Evolutionary conservation across 345 rosid species (phyloP).

Genomic region (Rhizophora mangle): DNA sequence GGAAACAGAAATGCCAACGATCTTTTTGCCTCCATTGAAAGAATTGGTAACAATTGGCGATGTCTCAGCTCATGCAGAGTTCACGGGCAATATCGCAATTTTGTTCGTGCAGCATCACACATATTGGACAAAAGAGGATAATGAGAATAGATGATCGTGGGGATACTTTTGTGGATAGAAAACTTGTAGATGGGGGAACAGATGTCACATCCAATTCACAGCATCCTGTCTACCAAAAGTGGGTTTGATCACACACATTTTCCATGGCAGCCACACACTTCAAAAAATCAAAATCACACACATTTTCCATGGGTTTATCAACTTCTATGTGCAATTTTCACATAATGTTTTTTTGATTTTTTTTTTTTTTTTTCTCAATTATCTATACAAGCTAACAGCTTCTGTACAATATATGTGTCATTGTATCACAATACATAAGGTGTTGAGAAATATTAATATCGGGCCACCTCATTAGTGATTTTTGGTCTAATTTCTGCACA

Average conservation of each 20-base stretch:
- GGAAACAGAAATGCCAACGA: too few relatives aligned
- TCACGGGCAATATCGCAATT: conserved; percentile 19
- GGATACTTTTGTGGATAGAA: too few relatives aligned
- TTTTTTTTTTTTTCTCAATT: not conserved
- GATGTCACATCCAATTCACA: too few relatives aligned
- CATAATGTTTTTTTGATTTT: not conserved
- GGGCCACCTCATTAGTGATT: conserved; percentile 10
- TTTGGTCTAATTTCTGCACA: conserved; percentile 15
- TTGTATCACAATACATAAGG: conserved; percentile 17
- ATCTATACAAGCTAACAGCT: conserved; percentile 16
- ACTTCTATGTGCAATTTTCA: conserved; percentile 1
- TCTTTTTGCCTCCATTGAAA: not conserved
- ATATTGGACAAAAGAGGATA: not conserved
- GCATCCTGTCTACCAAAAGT: too few relatives aligned
- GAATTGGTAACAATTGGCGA: conserved; percentile 17
- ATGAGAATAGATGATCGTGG: not conserved
- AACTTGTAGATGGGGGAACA: too few relatives aligned
- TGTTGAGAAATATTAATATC: conserved; percentile 8
- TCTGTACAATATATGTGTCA: conserved; percentile 23
- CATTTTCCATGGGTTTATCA: too few relatives aligned
- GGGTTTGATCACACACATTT: too few relatives aligned
- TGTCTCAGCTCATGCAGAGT: conserved; percentile 14
- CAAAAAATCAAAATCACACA: too few relatives aligned
- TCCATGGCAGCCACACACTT: too few relatives aligned
- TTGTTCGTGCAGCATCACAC: conserved; percentile 28